Percentiles rank a stretch among this genome's conserved stretches.
Conservation (phyloP, 495 filamentous ascomycete species). For the Aspergillus funiculosus region DNA sequence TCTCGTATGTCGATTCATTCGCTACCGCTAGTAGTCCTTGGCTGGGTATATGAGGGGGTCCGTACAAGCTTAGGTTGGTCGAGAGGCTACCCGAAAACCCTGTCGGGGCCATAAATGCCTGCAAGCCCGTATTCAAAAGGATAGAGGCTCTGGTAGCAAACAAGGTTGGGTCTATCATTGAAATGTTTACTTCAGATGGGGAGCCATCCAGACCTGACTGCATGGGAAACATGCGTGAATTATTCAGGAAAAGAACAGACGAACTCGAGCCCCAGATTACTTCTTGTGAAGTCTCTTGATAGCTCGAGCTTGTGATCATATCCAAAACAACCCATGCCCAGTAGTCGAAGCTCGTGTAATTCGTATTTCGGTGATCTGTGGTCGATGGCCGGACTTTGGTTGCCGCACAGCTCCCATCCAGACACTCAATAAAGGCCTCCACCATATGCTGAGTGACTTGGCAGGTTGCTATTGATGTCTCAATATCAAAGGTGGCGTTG, state of each 20-base stretch:
- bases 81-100: conserved; percentile 12
- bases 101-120: conserved; percentile 16
- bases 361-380: conserved; percentile 5
- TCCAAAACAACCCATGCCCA: conserved; percentile 5
- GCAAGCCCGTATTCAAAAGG: conserved; percentile 14
- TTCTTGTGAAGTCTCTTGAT: background rate
- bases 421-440: conserved; percentile 6
- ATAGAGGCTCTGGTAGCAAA: conserved; percentile 11
- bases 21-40: conserved; percentile 1
- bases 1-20: background rate
- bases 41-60: conserved; percentile 5
- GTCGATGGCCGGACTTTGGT: conserved; percentile 11
- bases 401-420: conserved; percentile 1
- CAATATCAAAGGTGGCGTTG: background rate
- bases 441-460: conserved; percentile 5
- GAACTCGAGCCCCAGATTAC: conserved; percentile 2
- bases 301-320: conserved; percentile 2
- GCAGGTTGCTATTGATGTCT: background rate
- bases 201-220: background rate
- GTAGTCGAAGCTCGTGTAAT: conserved; percentile 11
- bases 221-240: conserved; percentile 1
- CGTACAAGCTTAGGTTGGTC: conserved; percentile 13
- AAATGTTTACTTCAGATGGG: conserved; percentile 1
- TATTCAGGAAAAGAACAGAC: conserved; percentile 9
- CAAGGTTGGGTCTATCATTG: background rate